Percentiles rank a stretch among this genome's conserved stretches.
phyloP scores from a whole-genome alignment of 148 eudicot species.

The Drosera capensis region DNA sequence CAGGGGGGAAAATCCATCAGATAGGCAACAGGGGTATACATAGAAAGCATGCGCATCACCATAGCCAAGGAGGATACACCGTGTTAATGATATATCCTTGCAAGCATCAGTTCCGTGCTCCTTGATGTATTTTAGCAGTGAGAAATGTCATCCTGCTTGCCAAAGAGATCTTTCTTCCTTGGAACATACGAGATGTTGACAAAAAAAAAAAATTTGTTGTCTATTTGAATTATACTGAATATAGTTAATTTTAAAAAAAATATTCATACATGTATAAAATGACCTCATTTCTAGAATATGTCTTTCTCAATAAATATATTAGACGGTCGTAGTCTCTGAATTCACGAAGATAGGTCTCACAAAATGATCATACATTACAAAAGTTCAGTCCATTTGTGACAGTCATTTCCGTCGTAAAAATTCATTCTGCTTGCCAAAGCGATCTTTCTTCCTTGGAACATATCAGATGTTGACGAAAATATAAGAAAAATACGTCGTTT shows the following conservation, averaged over 20 bases:
- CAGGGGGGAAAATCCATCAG: neutral
- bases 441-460: conserved; percentile 47
- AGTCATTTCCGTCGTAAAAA: too few relatives aligned
- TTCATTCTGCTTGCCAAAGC: conserved; percentile 49
- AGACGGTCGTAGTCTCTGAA: conserved; percentile 22
- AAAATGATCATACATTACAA: conserved; percentile 74
- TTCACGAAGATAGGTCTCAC: conserved; percentile 54
- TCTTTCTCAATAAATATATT: too few relatives aligned
- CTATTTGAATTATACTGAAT: too few relatives aligned
- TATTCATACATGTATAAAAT: too few relatives aligned
- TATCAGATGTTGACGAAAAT: conserved; percentile 68
- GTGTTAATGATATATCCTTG: conserved; percentile 34
- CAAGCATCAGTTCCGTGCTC: conserved; percentile 63
- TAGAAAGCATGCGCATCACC: too few relatives aligned
- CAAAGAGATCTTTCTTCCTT: conserved; percentile 39
- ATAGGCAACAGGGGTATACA: neutral
- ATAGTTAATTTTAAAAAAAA: too few relatives aligned
- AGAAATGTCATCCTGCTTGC: conserved; percentile 53
- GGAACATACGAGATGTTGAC: conserved; percentile 66
- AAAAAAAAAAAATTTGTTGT: too few relatives aligned
- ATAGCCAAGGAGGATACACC: conserved; percentile 27
- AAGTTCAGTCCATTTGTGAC: too few relatives aligned
- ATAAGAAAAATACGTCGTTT: too few relatives aligned
- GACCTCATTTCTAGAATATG: too few relatives aligned
- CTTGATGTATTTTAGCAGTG: conserved; percentile 65